These are phyloP conservation scores for Phytophthora pini DNA, from an alignment of 352 stramenopile genomes.

Conservation along the genomic window DNA sequence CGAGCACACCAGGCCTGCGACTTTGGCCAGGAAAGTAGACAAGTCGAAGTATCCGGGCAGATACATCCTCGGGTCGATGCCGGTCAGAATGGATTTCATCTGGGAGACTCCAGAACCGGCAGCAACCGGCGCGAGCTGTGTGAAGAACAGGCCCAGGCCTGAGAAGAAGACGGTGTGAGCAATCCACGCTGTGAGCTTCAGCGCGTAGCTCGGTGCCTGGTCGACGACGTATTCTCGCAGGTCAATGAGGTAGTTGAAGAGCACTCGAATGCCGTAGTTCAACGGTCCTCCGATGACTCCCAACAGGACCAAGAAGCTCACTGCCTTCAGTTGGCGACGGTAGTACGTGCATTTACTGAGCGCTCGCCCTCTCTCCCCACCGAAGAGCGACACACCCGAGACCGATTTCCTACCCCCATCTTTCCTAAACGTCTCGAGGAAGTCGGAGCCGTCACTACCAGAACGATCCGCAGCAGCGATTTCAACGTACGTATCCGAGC, in stretches of 20 bases:
- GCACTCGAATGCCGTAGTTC: constrained; percentile 74
- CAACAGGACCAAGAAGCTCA: constrained; percentile 81
- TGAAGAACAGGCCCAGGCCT: constrained; percentile 70
- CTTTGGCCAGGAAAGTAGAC: constrained; percentile 87
- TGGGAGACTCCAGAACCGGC: constrained; percentile 83
- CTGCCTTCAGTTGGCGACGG: constrained; percentile 65
- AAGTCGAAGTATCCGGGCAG: constrained; percentile 86
- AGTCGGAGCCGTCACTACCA: constrained; percentile 45
- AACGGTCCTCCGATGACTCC: constrained; percentile 82
- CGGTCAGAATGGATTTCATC: constrained; percentile 91
- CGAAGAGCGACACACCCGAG: constrained; percentile 71
- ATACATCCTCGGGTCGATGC: constrained; percentile 83
- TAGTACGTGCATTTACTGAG: constrained; percentile 61
- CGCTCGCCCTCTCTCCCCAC: constrained; percentile 47
- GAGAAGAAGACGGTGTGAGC: constrained; percentile 79
- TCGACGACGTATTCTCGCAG: constrained; percentile 54
- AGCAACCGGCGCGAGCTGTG: constrained; percentile 72
- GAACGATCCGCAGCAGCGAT: constrained; percentile 14
- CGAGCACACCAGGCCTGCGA: constrained; percentile 94
- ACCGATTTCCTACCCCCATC: constrained; percentile 51
- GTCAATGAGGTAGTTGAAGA: constrained; percentile 49
- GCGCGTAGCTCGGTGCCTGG: constrained; percentile 33
- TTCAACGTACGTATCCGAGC: constrained; percentile 25
- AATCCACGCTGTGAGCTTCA: constrained; percentile 66
- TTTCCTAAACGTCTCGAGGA: constrained; percentile 44